These are phyloP conservation scores for Lipomyces sp. DNA, from an alignment of 805 yeast species.

Conservation along the genomic window DNA sequence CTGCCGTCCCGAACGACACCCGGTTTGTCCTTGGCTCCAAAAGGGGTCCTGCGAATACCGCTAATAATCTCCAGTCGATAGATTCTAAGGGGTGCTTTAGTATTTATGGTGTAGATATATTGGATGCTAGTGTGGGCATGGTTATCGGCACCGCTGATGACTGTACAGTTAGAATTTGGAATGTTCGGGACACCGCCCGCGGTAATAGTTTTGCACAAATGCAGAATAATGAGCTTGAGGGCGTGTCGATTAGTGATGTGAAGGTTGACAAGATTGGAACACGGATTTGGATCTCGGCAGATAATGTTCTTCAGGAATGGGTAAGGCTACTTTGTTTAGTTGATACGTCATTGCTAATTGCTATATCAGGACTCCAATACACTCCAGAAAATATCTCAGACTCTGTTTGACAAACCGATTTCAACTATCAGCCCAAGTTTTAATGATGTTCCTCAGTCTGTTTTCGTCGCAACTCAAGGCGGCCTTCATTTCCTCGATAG, in stretches of 20 bases:
- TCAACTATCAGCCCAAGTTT: constrained; percentile 15
- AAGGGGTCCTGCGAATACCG: not conserved
- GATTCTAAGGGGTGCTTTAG: constrained; percentile 4
- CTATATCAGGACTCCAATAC: constrained; percentile 19
- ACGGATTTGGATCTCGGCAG: constrained; percentile 30
- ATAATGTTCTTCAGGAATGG: constrained; percentile 32
- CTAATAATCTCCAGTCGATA: not conserved
- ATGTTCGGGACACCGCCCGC: constrained; percentile 11
- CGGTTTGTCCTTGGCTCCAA: not conserved
- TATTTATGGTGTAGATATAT: constrained; percentile 17
- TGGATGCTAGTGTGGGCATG: constrained; percentile 17
- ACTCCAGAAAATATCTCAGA: constrained; percentile 18
- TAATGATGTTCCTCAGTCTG: constrained; percentile 2
- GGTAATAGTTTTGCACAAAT: constrained; percentile 15
- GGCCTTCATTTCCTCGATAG: constrained; percentile 6
- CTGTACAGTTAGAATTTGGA: constrained; percentile 23
- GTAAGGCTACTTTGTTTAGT: not conserved
- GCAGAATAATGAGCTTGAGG: constrained; percentile 8
- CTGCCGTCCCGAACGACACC: not conserved
- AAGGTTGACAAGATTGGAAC: constrained; percentile 9
- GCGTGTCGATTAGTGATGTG: constrained; percentile 14
- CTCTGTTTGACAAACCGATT: constrained; percentile 6
- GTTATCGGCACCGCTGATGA: constrained; percentile 32
- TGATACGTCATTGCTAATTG: not conserved
- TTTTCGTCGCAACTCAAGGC: constrained; percentile 11